Base-by-base conservation (phyloP, 2,329 filamentous ascomycete genomes). In the Didymella lethalis region DNA sequence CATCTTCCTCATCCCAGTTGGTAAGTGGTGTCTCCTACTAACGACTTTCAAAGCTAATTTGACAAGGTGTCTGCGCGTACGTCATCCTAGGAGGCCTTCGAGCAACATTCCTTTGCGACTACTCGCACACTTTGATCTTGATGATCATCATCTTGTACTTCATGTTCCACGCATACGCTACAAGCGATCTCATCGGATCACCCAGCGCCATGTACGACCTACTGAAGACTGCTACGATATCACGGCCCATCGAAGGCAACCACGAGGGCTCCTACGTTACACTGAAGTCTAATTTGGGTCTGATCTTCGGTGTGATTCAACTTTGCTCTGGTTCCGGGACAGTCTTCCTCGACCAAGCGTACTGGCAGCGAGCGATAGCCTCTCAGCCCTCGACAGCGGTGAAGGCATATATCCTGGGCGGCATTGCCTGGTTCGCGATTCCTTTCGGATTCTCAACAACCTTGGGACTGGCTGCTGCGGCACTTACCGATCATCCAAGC, bases 371-470 rank as follows among this genome's bases (percentile, higher is more conserved):
- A 48, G 81, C 80, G 10, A 73, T 74, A 31, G 70, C 71, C 6
- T 71, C 71, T 2, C 66, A 69, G 26, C 69, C 70, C 1, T 68
- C 69, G 0, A 71, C 68, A 12, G 70, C 70, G 2, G 69, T 74
- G 3, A 64, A 59, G 20, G 70, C 68, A 0, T 75, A 75, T 45
- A 66, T 75, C 5, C 70, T 83, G 3, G 80, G 79, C 18, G 80
- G 55, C 1, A 66, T 83, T 7, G 80, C 79, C 3, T 83, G 80
- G 77, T 82, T 82, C 58, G 81, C 79, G 4, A 81, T 83, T 18
- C 81, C 81, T 2, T 57, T 57, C 25, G 55, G 55, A n/a, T 57
- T 57, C 36, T 77, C 79, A 1, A 82, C 81, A 1, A 81, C 80
- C 1, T 69, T 83, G 53, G 81, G 81, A 12, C 74, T 83, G 2